A percentile compares a stretch with the other conserved stretches of the same genome.
Evolutionary conservation across 805 yeast species (phyloP).

Genomic region (Candida nemodendra): DNA sequence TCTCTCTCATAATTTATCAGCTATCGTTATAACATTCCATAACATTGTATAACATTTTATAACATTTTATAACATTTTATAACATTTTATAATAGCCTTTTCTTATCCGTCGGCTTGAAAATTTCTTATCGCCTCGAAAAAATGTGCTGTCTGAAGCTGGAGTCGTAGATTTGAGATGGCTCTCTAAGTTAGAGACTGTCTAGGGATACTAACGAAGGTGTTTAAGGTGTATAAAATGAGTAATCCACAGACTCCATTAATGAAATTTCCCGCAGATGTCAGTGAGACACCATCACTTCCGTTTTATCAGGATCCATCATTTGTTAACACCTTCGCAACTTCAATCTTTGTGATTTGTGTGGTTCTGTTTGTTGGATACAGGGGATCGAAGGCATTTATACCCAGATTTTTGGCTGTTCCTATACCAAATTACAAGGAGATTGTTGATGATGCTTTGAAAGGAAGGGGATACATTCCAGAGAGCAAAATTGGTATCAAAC

Average conservation of each 20-base stretch:
- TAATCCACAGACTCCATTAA: constrained; percentile 15
- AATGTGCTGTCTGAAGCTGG: too few relatives aligned
- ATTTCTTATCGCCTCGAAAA: too few relatives aligned
- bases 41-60: too few relatives aligned
- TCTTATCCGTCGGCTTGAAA: too few relatives aligned
- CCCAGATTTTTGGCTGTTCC: constrained; percentile 29
- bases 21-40: too few relatives aligned
- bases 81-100: too few relatives aligned
- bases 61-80: too few relatives aligned
- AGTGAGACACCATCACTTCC: constrained; percentile 5
- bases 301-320: constrained; percentile 11
- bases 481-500: constrained; percentile 27
- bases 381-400: constrained; percentile 18
- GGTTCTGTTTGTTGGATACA: constrained; percentile 14
- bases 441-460: constrained; percentile 21
- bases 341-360: constrained; percentile 6
- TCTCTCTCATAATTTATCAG: too few relatives aligned
- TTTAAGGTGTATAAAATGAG: too few relatives aligned
- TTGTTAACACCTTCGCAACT: constrained; percentile 9
- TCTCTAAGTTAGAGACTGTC: too few relatives aligned
- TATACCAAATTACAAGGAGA: constrained; percentile 27
- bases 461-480: constrained; percentile 19
- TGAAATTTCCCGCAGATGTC: constrained; percentile 14
- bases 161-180: too few relatives aligned
- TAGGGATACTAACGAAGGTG: too few relatives aligned